Percentiles rank a stretch among this genome's conserved stretches.
phyloP scores from a whole-genome alignment of 2,329 filamentous ascomycete genomes.

The Apiospora saccharicola region DNA sequence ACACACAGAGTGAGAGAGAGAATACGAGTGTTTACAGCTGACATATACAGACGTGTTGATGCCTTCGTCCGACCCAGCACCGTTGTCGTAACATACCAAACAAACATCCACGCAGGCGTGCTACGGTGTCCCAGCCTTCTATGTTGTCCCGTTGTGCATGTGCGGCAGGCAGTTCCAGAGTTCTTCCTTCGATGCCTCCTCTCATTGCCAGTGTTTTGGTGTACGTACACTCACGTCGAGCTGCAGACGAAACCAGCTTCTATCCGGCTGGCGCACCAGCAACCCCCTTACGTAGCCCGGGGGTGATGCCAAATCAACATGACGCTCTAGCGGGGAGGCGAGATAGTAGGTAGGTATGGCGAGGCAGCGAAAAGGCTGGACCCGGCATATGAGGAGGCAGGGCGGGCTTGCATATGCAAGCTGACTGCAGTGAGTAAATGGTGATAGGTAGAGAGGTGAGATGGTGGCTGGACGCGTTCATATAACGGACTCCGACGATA shows the following conservation, averaged over 20 bases:
- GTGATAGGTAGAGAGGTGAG: neutral
- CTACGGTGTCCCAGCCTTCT: neutral
- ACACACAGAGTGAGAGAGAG: neutral
- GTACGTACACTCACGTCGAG: neutral
- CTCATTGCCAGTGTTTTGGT: neutral
- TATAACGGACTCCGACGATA: neutral
- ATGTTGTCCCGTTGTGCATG: neutral
- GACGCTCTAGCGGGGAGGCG: neutral
- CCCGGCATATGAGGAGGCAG: neutral
- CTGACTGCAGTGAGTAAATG: neutral
- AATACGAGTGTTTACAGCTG: no score
- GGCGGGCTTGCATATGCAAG: slow-evolving; percentile 6
- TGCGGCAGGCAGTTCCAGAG: neutral
- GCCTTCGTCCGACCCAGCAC: no score
- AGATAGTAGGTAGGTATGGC: neutral
- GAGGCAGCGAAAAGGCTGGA: neutral
- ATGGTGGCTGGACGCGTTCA: neutral
- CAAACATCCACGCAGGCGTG: neutral
- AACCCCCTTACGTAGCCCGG: neutral
- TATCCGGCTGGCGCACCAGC: neutral
- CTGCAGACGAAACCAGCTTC: neutral
- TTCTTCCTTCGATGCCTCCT: neutral
- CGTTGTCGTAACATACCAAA: neutral
- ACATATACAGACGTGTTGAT: no score
- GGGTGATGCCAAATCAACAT: neutral